These are phyloP conservation scores for Fusarium begoniae DNA, from an alignment of 2,329 filamentous ascomycete species.

Conservation along the genomic window DNA sequence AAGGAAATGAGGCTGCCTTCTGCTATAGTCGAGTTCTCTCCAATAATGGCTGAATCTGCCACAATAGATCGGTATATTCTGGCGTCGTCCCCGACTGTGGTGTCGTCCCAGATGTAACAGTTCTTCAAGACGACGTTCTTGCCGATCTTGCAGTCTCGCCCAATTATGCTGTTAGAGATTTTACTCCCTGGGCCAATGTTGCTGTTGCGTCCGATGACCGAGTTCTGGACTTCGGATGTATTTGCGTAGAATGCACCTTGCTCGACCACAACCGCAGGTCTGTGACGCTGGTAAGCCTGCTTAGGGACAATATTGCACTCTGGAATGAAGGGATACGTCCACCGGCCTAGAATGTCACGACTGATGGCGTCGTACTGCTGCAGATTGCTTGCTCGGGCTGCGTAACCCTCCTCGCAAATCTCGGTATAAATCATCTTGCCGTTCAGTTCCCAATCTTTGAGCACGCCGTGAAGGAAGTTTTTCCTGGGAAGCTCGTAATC, in stretches of 20 bases:
- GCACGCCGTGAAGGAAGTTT: constrained; percentile 89
- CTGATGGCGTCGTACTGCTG: constrained; percentile 91
- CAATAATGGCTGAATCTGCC: constrained; percentile 76
- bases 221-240: constrained; percentile 74
- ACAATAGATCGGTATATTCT: constrained; percentile 78
- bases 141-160: constrained; percentile 86
- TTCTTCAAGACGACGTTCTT: constrained; percentile 81
- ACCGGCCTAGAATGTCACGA: constrained; percentile 84
- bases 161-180: constrained; percentile 81
- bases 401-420: constrained; percentile 83
- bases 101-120: constrained; percentile 89
- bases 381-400: constrained; percentile 84
- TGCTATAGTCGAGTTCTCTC: constrained; percentile 74
- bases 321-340: constrained; percentile 88
- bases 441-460: constrained; percentile 97
- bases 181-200: constrained; percentile 76
- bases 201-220: constrained; percentile 80
- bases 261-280: constrained; percentile 80
- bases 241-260: constrained; percentile 77
- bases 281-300: constrained; percentile 77
- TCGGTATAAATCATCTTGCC: constrained; percentile 96
- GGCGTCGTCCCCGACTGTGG: constrained; percentile 77
- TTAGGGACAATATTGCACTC: constrained; percentile 85
- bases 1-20: constrained; percentile 83
- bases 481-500: constrained; percentile 91